Conservation (phyloP, 331 rosid species). For the Rhamnella rubrinervis region DNA sequence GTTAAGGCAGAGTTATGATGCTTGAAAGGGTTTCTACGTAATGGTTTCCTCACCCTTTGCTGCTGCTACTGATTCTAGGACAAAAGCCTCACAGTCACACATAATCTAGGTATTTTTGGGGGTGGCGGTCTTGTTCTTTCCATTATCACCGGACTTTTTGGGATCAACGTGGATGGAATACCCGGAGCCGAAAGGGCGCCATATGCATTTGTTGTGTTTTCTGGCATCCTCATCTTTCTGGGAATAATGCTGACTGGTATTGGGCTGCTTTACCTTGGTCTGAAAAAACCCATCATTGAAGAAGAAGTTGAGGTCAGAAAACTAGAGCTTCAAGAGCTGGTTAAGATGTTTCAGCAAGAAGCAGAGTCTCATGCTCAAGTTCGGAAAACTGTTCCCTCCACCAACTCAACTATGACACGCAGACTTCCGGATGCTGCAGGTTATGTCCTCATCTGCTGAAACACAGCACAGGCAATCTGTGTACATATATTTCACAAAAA, state of each 20-base stretch:
- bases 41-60: neutral
- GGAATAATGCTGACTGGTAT: constrained; percentile 15
- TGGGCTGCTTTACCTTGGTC: constrained; percentile 27
- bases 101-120: constrained; percentile 26
- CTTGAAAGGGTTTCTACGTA: neutral
- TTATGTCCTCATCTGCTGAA: constrained; percentile 18
- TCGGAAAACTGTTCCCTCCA: constrained; percentile 15
- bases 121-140: constrained; percentile 28
- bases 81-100: constrained; percentile 23
- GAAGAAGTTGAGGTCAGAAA: constrained; percentile 26
- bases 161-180: constrained; percentile 32
- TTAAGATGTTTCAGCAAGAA: constrained; percentile 27
- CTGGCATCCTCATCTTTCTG: constrained; percentile 8
- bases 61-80: constrained; percentile 7
- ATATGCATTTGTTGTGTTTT: constrained; percentile 27
- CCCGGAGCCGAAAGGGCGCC: neutral
- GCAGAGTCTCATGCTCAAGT: constrained; percentile 26
- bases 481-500: too few species aligned
- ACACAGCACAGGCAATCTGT: neutral
- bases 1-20: neutral
- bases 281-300: constrained; percentile 19
- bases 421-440: neutral
- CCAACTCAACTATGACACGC: constrained; percentile 16
- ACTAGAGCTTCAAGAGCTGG: constrained; percentile 27
- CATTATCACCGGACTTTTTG: constrained; percentile 28